These are phyloP conservation scores for Scheffersomyces illinoinensis DNA, from an alignment of 1,139 yeast species.

Conservation along the genomic window DNA sequence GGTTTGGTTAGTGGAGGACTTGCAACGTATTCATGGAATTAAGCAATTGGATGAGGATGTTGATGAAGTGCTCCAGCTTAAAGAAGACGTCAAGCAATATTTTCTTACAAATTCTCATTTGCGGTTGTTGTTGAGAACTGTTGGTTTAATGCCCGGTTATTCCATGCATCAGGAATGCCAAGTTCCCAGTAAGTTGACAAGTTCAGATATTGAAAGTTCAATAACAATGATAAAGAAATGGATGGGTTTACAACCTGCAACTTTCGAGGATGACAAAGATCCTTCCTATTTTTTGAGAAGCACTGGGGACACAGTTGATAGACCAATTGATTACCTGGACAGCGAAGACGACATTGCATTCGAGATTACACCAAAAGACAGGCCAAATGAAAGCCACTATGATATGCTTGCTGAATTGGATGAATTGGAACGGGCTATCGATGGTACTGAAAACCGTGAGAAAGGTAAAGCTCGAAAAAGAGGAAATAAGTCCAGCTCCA, in stretches of 20 bases:
- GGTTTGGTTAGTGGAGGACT: constrained; percentile 43
- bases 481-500: constrained; percentile 8
- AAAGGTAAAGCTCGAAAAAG: constrained; percentile 23
- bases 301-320: constrained; percentile 21
- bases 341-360: constrained; percentile 33
- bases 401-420: constrained; percentile 35
- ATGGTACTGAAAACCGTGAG: constrained; percentile 9
- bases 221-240: constrained; percentile 33
- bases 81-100: constrained; percentile 22
- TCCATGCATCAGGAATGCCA: constrained; percentile 35
- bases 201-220: constrained; percentile 21
- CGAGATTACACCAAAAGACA: constrained; percentile 25
- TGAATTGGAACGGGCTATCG: constrained; percentile 28
- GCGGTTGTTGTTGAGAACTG: constrained; percentile 29
- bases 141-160: constrained; percentile 44
- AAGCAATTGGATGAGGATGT: constrained; percentile 16
- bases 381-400: constrained; percentile 17
- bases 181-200: constrained; percentile 18
- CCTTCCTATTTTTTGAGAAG: constrained; percentile 36
- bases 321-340: constrained; percentile 19
- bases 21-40: constrained; percentile 31
- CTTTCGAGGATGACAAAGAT: constrained; percentile 45
- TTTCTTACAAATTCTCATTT: constrained; percentile 38
- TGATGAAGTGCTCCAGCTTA: constrained; percentile 16
- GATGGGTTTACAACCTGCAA: constrained; percentile 29